Evolutionary conservation across 208 protist species (phyloP).

Genomic region (Leishmania tarentolae): DNA sequence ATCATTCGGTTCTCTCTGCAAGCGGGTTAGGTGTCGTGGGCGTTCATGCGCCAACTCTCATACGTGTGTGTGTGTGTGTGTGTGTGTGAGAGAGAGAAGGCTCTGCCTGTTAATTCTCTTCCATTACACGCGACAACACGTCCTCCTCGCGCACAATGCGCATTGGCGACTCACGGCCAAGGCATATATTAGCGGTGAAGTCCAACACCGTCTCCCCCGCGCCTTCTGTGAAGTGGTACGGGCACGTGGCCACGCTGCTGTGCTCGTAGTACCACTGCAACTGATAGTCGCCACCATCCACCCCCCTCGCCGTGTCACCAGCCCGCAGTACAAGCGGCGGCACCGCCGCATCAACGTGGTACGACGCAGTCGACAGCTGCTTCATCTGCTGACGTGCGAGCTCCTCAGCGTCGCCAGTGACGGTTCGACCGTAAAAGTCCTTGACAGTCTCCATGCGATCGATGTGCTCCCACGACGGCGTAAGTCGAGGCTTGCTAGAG

Average conservation of each 20-base stretch:
- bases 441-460: neutral
- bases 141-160: slow-evolving; percentile 31
- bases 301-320: slow-evolving; percentile 31
- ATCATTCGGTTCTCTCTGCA: neutral
- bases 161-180: slow-evolving; percentile 60
- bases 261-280: slow-evolving; percentile 59
- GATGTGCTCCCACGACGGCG: slow-evolving; percentile 10
- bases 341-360: slow-evolving; percentile 6
- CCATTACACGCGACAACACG: slow-evolving; percentile 1
- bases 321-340: slow-evolving; percentile 32
- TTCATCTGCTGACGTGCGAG: neutral
- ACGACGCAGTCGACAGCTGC: slow-evolving; percentile 12
- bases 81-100: neutral
- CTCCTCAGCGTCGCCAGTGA: slow-evolving; percentile 4
- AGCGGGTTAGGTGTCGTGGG: neutral
- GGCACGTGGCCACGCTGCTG: slow-evolving; percentile 54
- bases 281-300: slow-evolving; percentile 31
- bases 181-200: slow-evolving; percentile 43
- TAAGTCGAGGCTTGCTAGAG: slow-evolving; percentile 17
- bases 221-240: slow-evolving; percentile 63
- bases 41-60: neutral
- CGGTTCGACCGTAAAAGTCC: slow-evolving; percentile 9
- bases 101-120: slow-evolving; percentile 1
- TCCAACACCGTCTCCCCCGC: slow-evolving; percentile 49
- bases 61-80: neutral